phyloP scores from a whole-genome alignment of 345 rosid genomes.

The Sapria himalayana region DNA sequence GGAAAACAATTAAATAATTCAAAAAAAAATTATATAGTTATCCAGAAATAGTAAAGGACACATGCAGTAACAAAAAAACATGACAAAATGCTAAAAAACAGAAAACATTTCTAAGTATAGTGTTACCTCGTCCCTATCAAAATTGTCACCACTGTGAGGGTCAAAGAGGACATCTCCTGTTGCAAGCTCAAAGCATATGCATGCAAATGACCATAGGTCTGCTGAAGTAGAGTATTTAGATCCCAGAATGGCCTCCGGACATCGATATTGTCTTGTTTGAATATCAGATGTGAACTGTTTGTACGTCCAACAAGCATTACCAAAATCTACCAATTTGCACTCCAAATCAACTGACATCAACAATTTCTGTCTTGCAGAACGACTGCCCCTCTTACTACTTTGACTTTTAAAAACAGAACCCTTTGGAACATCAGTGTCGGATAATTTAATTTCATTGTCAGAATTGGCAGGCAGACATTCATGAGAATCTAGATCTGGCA shows the following conservation, averaged over 20 bases:
- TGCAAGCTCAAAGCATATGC: constrained; percentile 66
- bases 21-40: too few species aligned
- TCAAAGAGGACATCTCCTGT: constrained; percentile 63
- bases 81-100: neutral
- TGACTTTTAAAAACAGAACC: constrained; percentile 11
- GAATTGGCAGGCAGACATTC: constrained; percentile 22
- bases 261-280: constrained; percentile 59
- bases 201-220: constrained; percentile 65
- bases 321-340: constrained; percentile 63
- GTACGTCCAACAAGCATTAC: constrained; percentile 71
- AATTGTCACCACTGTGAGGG: constrained; percentile 56
- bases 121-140: constrained; percentile 63
- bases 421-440: constrained; percentile 24
- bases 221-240: constrained; percentile 65
- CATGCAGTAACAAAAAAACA: constrained; percentile 3
- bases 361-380: constrained; percentile 27
- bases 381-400: constrained; percentile 24
- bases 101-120: too few species aligned
- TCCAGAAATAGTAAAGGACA: neutral
- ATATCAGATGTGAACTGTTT: constrained; percentile 60
- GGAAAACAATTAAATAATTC: too few species aligned
- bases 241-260: constrained; percentile 59
- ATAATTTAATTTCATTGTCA: constrained; percentile 8
- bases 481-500: constrained; percentile 11
- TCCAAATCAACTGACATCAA: constrained; percentile 26